A percentile compares a stretch with the other conserved stretches of the same genome.
These are phyloP conservation scores for Astrephomene gubernaculifera DNA, from an alignment of 139 green algal species.

Conservation along the genomic window DNA sequence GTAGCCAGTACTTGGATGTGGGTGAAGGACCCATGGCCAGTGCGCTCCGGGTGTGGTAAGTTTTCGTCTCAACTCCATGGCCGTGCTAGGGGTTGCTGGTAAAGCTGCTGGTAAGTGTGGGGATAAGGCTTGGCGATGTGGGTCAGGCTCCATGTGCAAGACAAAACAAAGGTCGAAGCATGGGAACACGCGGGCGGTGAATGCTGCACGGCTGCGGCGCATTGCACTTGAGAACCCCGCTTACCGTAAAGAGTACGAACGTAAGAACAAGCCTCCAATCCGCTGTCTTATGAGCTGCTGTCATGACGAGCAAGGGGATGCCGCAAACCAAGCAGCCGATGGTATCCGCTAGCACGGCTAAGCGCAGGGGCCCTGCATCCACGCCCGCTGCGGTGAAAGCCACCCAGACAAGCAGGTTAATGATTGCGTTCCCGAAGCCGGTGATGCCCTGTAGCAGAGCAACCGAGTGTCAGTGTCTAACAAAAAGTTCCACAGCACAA, in stretches of 20 bases:
- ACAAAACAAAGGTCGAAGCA: too few species aligned
- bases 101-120: too few species aligned
- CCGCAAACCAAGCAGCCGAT: constrained; percentile 19
- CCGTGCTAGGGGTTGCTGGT: too few species aligned
- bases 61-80: too few species aligned
- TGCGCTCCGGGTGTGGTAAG: too few species aligned
- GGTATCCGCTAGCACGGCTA: constrained; percentile 44
- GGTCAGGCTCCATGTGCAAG: too few species aligned
- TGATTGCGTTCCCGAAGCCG: constrained; percentile 52
- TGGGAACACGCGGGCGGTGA: too few species aligned
- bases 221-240: too few species aligned
- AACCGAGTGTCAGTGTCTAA: not conserved
- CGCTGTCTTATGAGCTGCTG: constrained; percentile 24
- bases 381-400: constrained; percentile 9
- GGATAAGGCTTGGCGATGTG: too few species aligned
- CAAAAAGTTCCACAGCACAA: not conserved
- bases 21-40: too few species aligned
- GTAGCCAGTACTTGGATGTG: too few species aligned
- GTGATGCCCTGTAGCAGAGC: constrained; percentile 47
- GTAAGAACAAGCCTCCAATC: constrained; percentile 40
- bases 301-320: constrained; percentile 38
- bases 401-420: constrained; percentile 54
- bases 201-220: too few species aligned
- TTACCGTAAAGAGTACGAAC: constrained; percentile 30
- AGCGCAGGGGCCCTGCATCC: constrained; percentile 19